Evolutionary conservation across 2,329 filamentous ascomycete genomes (phyloP).

Genomic region (Aspergillus eucalypticola): DNA sequence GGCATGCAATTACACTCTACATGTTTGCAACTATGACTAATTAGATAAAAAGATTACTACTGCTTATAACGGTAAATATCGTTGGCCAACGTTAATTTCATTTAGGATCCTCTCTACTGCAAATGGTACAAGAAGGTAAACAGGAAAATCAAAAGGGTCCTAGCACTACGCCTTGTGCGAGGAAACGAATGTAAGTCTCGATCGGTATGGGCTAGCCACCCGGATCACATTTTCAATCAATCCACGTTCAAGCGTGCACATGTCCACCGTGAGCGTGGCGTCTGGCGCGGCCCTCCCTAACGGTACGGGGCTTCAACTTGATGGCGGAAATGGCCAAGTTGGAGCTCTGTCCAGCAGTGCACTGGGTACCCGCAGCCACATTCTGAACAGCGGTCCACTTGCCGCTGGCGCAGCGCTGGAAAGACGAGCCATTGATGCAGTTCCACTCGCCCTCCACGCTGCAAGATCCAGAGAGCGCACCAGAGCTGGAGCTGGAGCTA

Average conservation of each 20-base stretch:
- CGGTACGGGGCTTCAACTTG: slow-evolving; percentile 26
- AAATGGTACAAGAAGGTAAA: slow-evolving; percentile 11
- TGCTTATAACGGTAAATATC: too few relatives aligned
- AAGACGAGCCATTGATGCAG: slow-evolving; percentile 57
- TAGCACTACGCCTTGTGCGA: not conserved
- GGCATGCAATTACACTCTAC: too few relatives aligned
- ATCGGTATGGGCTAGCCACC: slow-evolving; percentile 1
- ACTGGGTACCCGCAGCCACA: slow-evolving; percentile 58
- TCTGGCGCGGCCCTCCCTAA: slow-evolving; percentile 32
- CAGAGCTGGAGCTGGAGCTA: slow-evolving; percentile 26
- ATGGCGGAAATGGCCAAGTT: slow-evolving; percentile 28
- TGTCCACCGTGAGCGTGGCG: slow-evolving; percentile 24
- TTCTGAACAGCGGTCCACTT: slow-evolving; percentile 53
- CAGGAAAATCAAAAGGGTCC: slow-evolving; percentile 9
- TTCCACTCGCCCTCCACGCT: slow-evolving; percentile 59
- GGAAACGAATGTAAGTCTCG: slow-evolving; percentile 16
- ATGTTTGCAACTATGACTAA: too few relatives aligned
- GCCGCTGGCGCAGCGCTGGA: slow-evolving; percentile 65
- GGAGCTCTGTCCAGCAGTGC: slow-evolving; percentile 41
- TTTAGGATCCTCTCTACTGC: not conserved
- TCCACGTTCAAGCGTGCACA: slow-evolving; percentile 24
- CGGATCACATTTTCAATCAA: slow-evolving; percentile 19
- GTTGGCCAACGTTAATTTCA: not conserved
- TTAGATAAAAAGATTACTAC: too few relatives aligned
- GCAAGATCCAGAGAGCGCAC: slow-evolving; percentile 49